Evolutionary conservation across 352 stramenopile genomes (phyloP), one percentile per base, ranked within the genome.

Genomic region (Phytophthora brassicae): DNA sequence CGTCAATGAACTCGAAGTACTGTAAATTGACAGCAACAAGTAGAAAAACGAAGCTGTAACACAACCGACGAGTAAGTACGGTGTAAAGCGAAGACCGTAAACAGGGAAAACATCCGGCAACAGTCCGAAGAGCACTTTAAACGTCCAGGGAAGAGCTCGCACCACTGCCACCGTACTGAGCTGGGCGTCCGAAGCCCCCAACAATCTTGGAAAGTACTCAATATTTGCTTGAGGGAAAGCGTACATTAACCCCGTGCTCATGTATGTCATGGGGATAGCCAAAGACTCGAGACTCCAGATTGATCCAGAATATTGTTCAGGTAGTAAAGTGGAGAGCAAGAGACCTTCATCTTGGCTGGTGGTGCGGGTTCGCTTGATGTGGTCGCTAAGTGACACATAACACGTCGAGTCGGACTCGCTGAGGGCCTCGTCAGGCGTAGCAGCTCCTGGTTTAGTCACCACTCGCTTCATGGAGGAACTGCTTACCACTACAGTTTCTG

Each of bases 91-190:
- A 17, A 74, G 63, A 6, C 66, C 60, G 13, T 65, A 51, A 23
- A 94, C 62, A 0, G 85, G 85, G 14, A 84, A 84, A 3, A 75
- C 61, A 55, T 94, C 85, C 3, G 85, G 78, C 3, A 94, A 55
- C 11, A 91, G 50, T 6, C 85, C 85, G 42, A 91, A 92, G 13
- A 89, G 29, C 41, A 92, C 80, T 26, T 94, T 94, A 66, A 94
- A 86, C 0, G 75, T 79, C 85, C 85, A 94, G 8, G 85, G 85
- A 9, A 94, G 70, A 19, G 72, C 72, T 36, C 83, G 75, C 39
- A 92, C 80, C 29, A 92, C 77, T 26, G 61, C 45, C 22, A 94
- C 71, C 0, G 85, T 92, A 54, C 72, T 89, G 17, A 94, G 64
- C 61, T 94, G 85, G 13, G 85, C 76, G 26, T 92, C 83, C 1